Evolutionary conservation across 345 rosid species (phyloP).

Genomic region (Noccaea caerulescens): DNA sequence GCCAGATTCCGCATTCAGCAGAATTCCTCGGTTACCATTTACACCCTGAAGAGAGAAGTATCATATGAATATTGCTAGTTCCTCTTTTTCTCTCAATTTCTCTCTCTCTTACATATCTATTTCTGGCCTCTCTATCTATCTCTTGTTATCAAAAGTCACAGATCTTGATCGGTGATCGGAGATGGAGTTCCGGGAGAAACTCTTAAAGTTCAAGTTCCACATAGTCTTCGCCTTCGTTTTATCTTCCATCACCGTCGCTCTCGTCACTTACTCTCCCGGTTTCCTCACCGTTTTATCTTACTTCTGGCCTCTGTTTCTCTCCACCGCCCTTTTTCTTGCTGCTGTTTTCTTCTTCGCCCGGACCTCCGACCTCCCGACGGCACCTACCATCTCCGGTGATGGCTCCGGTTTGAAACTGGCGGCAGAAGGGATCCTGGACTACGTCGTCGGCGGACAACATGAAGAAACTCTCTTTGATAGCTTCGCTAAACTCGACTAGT

Average conservation of each 20-base stretch:
- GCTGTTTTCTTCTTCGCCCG: conserved; percentile 71
- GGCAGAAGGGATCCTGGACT: conserved; percentile 69
- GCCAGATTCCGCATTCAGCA: too few relatives aligned
- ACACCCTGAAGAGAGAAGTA: conserved; percentile 26
- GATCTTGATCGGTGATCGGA: conserved; percentile 29
- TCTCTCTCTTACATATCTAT: conserved; percentile 7
- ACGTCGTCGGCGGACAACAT: conserved; percentile 74
- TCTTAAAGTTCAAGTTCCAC: conserved; percentile 64
- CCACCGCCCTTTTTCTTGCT: conserved; percentile 82
- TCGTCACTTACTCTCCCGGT: conserved; percentile 66
- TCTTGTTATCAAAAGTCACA: conserved; percentile 13
- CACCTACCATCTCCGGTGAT: conserved; percentile 45
- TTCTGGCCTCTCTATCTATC: background rate
- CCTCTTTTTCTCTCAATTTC: background rate
- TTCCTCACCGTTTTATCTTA: conserved; percentile 71
- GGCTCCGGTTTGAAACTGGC: conserved; percentile 52
- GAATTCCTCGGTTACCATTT: too few relatives aligned
- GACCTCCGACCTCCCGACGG: conserved; percentile 46
- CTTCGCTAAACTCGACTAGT: conserved; percentile 42
- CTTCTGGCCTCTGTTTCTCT: conserved; percentile 91
- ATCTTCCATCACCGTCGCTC: conserved; percentile 38
- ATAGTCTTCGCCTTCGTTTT: conserved; percentile 47
- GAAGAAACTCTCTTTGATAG: conserved; percentile 41
- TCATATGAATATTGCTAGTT: background rate
- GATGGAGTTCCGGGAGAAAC: conserved; percentile 71